A percentile compares a stretch with the other conserved stretches of the same genome.
phyloP scores from a whole-genome alignment of 148 eudicot genomes.

The Arbutus unedo region DNA sequence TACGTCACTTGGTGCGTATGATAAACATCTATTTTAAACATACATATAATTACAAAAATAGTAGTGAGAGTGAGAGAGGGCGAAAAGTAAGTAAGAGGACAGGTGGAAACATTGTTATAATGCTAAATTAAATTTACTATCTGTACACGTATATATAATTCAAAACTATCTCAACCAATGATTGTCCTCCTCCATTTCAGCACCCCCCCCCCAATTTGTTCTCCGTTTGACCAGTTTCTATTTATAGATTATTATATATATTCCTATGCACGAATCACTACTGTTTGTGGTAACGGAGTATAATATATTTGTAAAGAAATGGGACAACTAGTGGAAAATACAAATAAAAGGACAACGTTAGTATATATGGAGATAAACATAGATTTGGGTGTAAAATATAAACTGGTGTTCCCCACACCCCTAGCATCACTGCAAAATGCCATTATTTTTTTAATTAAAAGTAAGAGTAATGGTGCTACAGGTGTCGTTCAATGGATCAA shows the following conservation, averaged over 20 bases:
- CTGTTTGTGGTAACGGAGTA: not conserved
- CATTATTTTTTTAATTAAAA: not conserved
- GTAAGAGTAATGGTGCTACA: not conserved
- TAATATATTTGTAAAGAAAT: not conserved
- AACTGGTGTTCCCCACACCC: not conserved
- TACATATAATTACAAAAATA: too few relatives aligned
- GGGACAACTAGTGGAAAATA: not conserved
- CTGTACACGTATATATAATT: not conserved
- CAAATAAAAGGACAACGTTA: not conserved
- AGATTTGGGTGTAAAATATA: not conserved
- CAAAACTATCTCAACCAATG: not conserved
- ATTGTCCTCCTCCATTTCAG: constrained; percentile 7
- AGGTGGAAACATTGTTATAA: not conserved
- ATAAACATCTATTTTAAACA: too few relatives aligned
- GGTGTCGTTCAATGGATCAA: not conserved
- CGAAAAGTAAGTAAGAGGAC: not conserved
- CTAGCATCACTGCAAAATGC: not conserved
- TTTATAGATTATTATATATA: not conserved
- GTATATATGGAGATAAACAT: not conserved
- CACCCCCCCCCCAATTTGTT: not conserved
- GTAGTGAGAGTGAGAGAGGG: too few relatives aligned
- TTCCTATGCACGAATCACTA: not conserved
- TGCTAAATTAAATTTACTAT: not conserved
- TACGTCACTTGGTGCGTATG: too few relatives aligned
- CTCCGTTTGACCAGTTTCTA: not conserved